phyloP scores from a whole-genome alignment of 495 filamentous ascomycete species.

The Pyrenopolyporus hunteri region DNA sequence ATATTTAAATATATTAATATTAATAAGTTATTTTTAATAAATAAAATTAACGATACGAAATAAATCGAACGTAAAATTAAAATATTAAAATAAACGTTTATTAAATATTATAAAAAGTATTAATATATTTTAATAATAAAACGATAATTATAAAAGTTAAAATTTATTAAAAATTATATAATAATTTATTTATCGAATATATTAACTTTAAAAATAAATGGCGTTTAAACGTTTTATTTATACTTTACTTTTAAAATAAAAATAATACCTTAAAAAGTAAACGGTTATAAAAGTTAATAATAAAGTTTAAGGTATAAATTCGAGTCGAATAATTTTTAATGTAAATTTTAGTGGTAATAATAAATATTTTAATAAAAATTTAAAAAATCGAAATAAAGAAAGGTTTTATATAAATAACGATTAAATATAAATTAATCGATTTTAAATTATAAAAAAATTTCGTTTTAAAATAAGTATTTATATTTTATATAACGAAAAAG shows the following conservation, averaged over 20 bases:
- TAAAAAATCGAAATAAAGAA: slow-evolving; percentile 5
- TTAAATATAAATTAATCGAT: slow-evolving; percentile 12
- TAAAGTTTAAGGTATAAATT: neutral
- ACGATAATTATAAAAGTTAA: neutral
- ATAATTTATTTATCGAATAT: slow-evolving; percentile 10
- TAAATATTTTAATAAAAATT: slow-evolving; percentile 18
- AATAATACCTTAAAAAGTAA: neutral
- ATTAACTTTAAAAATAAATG: slow-evolving; percentile 10
- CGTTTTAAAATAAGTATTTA: neutral
- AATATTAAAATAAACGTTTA: slow-evolving; percentile 1
- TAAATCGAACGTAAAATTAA: neutral
- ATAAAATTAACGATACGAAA: slow-evolving; percentile 2
- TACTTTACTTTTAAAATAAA: slow-evolving; percentile 1
- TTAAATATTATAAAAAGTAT: slow-evolving; percentile 4
- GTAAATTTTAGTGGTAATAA: slow-evolving; percentile 13
- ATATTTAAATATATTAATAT: slow-evolving; percentile 16
- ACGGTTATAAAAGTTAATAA: slow-evolving; percentile 1
- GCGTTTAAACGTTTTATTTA: slow-evolving; percentile 4
- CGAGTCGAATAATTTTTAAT: neutral
- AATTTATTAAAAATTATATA: slow-evolving; percentile 9
- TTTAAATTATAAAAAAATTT: slow-evolving; percentile 14
- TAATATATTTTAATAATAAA: neutral
- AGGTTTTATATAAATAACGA: slow-evolving; percentile 13
- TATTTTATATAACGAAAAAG: neutral
- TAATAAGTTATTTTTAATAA: slow-evolving; percentile 10